These are phyloP conservation scores for Hibiscus mutabilis DNA, from an alignment of 345 rosid genomes.

Conservation along the genomic window DNA sequence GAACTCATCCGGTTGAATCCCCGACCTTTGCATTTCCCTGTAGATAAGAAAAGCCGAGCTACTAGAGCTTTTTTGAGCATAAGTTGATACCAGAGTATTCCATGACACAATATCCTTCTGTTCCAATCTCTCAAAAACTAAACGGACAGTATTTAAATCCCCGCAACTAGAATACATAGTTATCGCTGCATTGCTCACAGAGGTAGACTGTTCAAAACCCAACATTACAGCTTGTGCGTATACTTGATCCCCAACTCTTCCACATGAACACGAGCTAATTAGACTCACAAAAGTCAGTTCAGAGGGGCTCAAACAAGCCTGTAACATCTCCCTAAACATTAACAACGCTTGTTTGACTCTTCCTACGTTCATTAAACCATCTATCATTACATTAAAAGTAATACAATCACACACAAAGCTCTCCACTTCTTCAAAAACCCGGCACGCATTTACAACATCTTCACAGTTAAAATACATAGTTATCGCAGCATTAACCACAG, in stretches of 20 bases:
- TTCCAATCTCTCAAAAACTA: conserved; percentile 34
- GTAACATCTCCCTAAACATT: conserved; percentile 45
- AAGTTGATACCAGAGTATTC: conserved; percentile 67
- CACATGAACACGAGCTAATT: conserved; percentile 40
- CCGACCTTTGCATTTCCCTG: conserved; percentile 41
- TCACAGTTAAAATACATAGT: conserved; percentile 56
- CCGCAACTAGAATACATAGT: conserved; percentile 49
- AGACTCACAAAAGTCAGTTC: conserved; percentile 52
- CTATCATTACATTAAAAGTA: conserved; percentile 65
- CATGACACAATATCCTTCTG: conserved; percentile 68
- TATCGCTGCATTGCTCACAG: conserved; percentile 45
- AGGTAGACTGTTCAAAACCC: conserved; percentile 46
- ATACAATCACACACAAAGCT: conserved; percentile 37
- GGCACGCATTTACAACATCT: conserved; percentile 26
- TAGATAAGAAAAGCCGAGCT: conserved; percentile 36
- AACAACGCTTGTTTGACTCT: conserved; percentile 33
- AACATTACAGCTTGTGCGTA: conserved; percentile 46
- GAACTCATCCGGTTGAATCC: conserved; percentile 56
- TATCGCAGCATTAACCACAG: conserved; percentile 60
- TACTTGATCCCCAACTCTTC: conserved; percentile 32
- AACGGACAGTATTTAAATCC: conserved; percentile 28
- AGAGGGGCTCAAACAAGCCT: conserved; percentile 43
- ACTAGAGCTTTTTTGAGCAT: conserved; percentile 36
- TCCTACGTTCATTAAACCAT: conserved; percentile 41
- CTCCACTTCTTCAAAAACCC: conserved; percentile 46